Conservation (phyloP, 371 early-diverging fungal genomes). For the Mortierella sp. region DNA sequence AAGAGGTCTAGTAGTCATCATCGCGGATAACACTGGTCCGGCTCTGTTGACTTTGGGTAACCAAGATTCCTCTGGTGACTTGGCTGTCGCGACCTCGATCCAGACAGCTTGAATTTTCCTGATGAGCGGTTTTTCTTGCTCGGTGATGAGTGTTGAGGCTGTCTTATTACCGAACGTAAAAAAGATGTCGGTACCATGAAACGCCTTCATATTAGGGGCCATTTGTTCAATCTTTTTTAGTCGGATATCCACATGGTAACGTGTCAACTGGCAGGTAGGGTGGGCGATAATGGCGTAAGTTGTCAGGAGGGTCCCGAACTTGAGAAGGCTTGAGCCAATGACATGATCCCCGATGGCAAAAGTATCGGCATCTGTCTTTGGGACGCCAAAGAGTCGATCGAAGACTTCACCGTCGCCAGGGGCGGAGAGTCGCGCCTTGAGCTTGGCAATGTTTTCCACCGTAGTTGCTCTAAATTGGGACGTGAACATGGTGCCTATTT, state of each 20-base stretch:
- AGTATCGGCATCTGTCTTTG: constrained; percentile 7
- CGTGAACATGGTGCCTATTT: constrained; percentile 1
- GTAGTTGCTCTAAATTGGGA: not conserved
- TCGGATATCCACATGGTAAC: constrained; percentile 14
- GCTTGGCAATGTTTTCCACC: not conserved
- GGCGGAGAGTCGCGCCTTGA: constrained; percentile 10
- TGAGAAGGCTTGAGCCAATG: not conserved
- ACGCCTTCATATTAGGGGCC: not conserved
- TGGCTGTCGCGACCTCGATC: constrained; percentile 18
- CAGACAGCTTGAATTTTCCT: constrained; percentile 8
- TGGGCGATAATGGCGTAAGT: constrained; percentile 10
- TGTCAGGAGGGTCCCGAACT: not conserved
- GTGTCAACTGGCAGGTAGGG: constrained; percentile 5
- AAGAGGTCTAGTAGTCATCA: too few relatives aligned
- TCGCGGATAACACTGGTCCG: not conserved
- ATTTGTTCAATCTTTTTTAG: not conserved
- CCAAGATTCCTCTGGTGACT: not conserved
- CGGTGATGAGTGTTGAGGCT: not conserved
- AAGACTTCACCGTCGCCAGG: constrained; percentile 4
- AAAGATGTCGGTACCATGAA: constrained; percentile 7
- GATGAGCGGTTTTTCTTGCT: not conserved
- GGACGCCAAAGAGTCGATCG: constrained; percentile 12
- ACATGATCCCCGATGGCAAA: not conserved
- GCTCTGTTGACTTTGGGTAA: constrained; percentile 1
- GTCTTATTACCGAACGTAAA: constrained; percentile 3